phyloP scores from a whole-genome alignment of 345 rosid genomes.

The rapeseed (Brassica napus) region Da-Ae NC_063436.1:28963001-28963500 shows the following conservation, averaged over 20 bases:
- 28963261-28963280: not conserved
- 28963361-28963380: conserved; percentile 95
- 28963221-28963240: conserved; percentile 57
- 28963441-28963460: conserved; percentile 30
- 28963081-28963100: conserved; percentile 9
- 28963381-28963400: conserved; percentile 20
- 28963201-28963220: conserved; percentile 87
- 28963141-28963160: conserved; percentile 58
- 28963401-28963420: not conserved
- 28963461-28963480: conserved; percentile 92
- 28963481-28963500: conserved; percentile 66
- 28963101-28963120: not conserved
- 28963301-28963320: conserved; percentile 51
- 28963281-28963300: not conserved
- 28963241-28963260: conserved; percentile 23
- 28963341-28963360: conserved; percentile 85
- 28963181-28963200: conserved; percentile 52
- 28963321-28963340: conserved; percentile 84
- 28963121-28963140: conserved; percentile 50
- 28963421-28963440: conserved; percentile 24
- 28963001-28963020: conserved; percentile 67
- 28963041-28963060: conserved; percentile 33
- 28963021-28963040: conserved; percentile 64
- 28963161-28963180: conserved; percentile 59
- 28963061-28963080: conserved; percentile 15